Evolutionary conservation across 2,329 filamentous ascomycete genomes (phyloP), one percentile per base, ranked within the genome.

Genomic region (Fusarium abutilonis): DNA sequence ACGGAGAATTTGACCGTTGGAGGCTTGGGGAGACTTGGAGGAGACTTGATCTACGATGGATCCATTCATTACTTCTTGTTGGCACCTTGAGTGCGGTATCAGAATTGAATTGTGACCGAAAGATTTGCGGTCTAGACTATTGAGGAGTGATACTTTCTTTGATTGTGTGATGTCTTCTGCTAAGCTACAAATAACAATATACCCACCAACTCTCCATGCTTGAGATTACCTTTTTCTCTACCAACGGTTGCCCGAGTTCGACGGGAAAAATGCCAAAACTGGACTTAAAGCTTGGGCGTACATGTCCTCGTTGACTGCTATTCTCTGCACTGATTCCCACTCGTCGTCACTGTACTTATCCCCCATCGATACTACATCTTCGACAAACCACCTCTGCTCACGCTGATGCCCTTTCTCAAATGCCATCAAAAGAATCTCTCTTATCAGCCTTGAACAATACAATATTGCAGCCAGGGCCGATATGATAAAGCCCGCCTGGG

Each of bases 181-280:
- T 3, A 11, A 26, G 5, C 28, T 23, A 6, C 8, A 21, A 5
- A 5, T 9, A 28, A 13, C 23, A 21, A 6, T n/a, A 6, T 34
- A 5, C 13, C 19, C 23, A 13, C 21, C 31, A 17, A 28, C 26
- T 13, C 6, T 19, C 4, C 3, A 17, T 19, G 14, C 14, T 4
- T 13, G 19, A 26, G 9, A 19, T 13, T n/a, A 17, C 23, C 21
- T 19, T 14, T 9, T 7, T 4, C 23, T 34, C 32, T 63, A 53
- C 50, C 34, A 43, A 39, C 32, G 34, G 29, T 36, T 41, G 32
- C 42, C 28, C 9, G 45, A 23, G 9, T 39, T 41, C 1, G 60
- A 64, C 3, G 72, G 71, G 19, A 75, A 74, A 48, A 75, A 75
- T 10, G 73, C 73, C 28, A 75, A 40, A 19, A 75, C 73, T 2